A percentile compares a stretch with the other conserved stretches of the same genome.
These are phyloP conservation scores for Xylaria flabelliformis DNA, from an alignment of 495 filamentous ascomycete species.

Conservation along the genomic window DNA sequence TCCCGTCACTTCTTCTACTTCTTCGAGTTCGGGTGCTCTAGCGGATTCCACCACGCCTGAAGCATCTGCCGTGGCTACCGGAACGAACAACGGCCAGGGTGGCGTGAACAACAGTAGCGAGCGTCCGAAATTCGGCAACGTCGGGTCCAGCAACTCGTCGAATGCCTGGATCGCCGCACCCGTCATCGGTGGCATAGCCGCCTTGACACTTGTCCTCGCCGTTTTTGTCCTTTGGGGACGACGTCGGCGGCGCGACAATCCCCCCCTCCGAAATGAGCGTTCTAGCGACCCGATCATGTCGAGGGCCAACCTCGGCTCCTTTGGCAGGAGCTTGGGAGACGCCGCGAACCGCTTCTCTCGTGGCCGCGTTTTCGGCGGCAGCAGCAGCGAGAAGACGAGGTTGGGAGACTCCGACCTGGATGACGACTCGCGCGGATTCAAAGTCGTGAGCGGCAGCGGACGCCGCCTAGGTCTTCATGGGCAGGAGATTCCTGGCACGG, in stretches of 20 bases:
- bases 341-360: neutral
- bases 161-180: constrained; percentile 49
- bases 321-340: neutral
- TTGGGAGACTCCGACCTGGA: constrained; percentile 7
- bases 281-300: neutral
- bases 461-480: constrained; percentile 13
- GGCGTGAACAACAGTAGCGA: neutral
- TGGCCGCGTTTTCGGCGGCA: constrained; percentile 7
- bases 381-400: constrained; percentile 6
- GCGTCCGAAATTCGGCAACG: neutral
- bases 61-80: neutral
- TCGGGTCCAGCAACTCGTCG: constrained; percentile 19
- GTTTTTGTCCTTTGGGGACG: constrained; percentile 46
- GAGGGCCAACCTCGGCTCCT: neutral
- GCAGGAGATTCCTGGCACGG: constrained; percentile 23
- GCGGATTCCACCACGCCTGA: constrained; percentile 3
- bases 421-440: constrained; percentile 26
- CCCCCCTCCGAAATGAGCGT: neutral
- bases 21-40: neutral
- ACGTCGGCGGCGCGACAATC: constrained; percentile 27
- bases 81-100: neutral
- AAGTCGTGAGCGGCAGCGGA: constrained; percentile 23
- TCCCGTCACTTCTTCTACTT: neutral
- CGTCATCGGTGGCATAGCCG: constrained; percentile 47
- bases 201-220: constrained; percentile 42